These are phyloP conservation scores for Pichia sp. DNA, from an alignment of 1,139 yeast species.

Conservation along the genomic window DNA sequence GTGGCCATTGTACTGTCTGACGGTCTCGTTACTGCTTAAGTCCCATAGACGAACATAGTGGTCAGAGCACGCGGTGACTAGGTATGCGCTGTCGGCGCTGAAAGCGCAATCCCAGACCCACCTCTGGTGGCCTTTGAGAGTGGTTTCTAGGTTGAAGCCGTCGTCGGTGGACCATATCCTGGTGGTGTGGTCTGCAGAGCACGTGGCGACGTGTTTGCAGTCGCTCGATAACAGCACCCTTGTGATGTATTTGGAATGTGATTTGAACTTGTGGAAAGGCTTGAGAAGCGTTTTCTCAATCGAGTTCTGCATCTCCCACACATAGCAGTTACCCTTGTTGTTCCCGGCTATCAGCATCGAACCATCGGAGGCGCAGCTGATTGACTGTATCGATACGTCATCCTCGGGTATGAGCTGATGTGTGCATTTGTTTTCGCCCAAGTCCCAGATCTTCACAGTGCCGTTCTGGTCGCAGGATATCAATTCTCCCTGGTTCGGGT, in stretches of 20 bases:
- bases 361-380: constrained; percentile 91
- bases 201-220: constrained; percentile 91
- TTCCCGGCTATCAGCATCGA: constrained; percentile 95
- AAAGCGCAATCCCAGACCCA: constrained; percentile 99
- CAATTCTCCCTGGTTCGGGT: constrained; percentile 96
- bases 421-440: constrained; percentile 92
- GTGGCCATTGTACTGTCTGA: constrained; percentile 90
- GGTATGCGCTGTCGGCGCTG: constrained; percentile 94
- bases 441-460: constrained; percentile 93
- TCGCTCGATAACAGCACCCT: constrained; percentile 85
- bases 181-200: constrained; percentile 96
- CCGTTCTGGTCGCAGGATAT: constrained; percentile 95
- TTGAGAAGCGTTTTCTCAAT: constrained; percentile 76
- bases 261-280: constrained; percentile 83
- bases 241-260: constrained; percentile 89
- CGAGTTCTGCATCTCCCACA: constrained; percentile 90
- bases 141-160: constrained; percentile 76
- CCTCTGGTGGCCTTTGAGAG: constrained; percentile 88
- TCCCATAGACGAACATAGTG: constrained; percentile 97
- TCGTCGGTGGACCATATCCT: constrained; percentile 90
- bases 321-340: constrained; percentile 90
- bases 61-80: constrained; percentile 95
- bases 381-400: constrained; percentile 85
- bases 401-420: constrained; percentile 92
- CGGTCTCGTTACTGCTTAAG: constrained; percentile 90